phyloP scores from a whole-genome alignment of 2,329 filamentous ascomycete species.

The Colletotrichum camelliae region DNA sequence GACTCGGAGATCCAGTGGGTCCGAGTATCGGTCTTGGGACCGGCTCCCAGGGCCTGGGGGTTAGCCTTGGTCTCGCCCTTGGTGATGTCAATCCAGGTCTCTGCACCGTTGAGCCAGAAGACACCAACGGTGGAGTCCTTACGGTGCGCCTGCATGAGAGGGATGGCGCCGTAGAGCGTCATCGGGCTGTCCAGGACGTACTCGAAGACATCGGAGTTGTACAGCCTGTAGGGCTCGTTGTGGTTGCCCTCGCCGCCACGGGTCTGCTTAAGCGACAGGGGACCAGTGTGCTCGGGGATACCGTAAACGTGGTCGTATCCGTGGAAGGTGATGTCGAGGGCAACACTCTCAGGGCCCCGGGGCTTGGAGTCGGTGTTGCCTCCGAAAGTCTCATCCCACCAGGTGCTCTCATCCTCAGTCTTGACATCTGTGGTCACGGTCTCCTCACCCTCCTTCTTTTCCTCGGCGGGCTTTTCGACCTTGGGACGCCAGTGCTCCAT shows the following conservation, averaged over 20 bases:
- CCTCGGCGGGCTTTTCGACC: constrained; percentile 63
- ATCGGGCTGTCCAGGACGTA: constrained; percentile 97
- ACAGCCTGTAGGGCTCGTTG: constrained; percentile 88
- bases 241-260: constrained; percentile 87
- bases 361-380: constrained; percentile 96
- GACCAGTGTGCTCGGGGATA: constrained; percentile 90
- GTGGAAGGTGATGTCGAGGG: constrained; percentile 88
- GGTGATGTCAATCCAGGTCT: constrained; percentile 96
- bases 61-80: constrained; percentile 79
- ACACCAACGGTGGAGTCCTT: constrained; percentile 93
- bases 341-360: constrained; percentile 91
- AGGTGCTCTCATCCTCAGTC: constrained; percentile 81
- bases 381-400: constrained; percentile 98
- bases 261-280: constrained; percentile 88
- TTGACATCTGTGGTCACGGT: constrained; percentile 43
- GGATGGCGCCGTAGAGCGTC: constrained; percentile 97
- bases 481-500: constrained; percentile 95
- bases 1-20: constrained; percentile 98
- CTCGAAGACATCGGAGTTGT: constrained; percentile 97
- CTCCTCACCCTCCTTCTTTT: constrained; percentile 60
- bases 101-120: constrained; percentile 96
- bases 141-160: constrained; percentile 96
- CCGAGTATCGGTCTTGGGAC: constrained; percentile 75
- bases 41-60: constrained; percentile 75
- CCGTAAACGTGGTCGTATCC: constrained; percentile 93